phyloP scores from a whole-genome alignment of 768 basidiomycete species.

The Xerocomus potaroensis region DNA sequence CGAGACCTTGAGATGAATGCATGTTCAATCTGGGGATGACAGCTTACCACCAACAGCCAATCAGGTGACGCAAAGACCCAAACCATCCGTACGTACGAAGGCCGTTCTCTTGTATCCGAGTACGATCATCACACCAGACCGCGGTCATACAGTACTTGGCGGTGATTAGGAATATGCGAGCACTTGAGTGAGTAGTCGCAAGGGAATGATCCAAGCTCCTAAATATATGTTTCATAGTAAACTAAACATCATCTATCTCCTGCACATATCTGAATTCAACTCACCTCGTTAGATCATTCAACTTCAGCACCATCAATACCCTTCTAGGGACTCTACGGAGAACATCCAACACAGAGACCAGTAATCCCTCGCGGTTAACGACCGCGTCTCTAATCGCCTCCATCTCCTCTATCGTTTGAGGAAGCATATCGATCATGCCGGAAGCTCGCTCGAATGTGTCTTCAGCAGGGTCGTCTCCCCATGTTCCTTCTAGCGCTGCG shows the following conservation, averaged over 20 bases:
- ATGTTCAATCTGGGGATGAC: neutral
- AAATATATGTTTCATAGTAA: neutral
- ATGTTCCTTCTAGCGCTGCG: constrained; percentile 64
- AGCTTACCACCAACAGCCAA: constrained; percentile 75
- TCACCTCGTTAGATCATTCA: constrained; percentile 81
- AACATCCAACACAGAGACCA: constrained; percentile 84
- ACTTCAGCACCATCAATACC: constrained; percentile 78
- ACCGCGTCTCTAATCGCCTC: constrained; percentile 81
- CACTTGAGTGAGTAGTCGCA: constrained; percentile 82
- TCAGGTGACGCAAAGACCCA: constrained; percentile 46
- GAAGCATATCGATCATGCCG: constrained; percentile 69
- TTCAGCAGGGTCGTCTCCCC: constrained; percentile 37
- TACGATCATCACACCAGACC: constrained; percentile 69
- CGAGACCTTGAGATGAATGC: constrained; percentile 2
- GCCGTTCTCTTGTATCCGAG: constrained; percentile 47
- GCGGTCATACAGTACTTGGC: constrained; percentile 84
- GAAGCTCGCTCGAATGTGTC: constrained; percentile 55
- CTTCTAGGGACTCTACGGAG: constrained; percentile 80
- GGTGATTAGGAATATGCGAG: constrained; percentile 86
- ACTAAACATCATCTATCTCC: no score
- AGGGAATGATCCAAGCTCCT: constrained; percentile 82
- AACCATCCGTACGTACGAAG: constrained; percentile 40
- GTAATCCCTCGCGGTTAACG: constrained; percentile 73
- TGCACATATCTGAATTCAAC: constrained; percentile 7
- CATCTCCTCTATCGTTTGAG: constrained; percentile 73